These are phyloP conservation scores for Penicillium palitans DNA, from an alignment of 2,329 filamentous ascomycete species.

Conservation along the genomic window DNA sequence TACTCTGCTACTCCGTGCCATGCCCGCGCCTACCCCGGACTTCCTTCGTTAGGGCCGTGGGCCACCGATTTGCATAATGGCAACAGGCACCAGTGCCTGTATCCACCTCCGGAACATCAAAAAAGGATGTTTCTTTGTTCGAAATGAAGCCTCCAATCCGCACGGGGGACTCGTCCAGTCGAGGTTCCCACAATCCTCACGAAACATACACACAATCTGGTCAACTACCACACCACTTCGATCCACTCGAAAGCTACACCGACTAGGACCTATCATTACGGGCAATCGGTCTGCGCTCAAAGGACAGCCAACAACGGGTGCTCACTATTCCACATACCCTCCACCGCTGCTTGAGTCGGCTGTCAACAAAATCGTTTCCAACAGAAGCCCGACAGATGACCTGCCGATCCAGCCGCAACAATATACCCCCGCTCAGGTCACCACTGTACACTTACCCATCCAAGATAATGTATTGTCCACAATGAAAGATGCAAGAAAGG, in stretches of 20 bases:
- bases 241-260: neutral
- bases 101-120: conserved; percentile 8
- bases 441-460: neutral
- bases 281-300: neutral
- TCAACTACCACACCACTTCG: neutral
- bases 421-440: neutral
- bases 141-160: neutral
- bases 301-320: neutral
- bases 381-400: neutral
- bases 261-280: neutral
- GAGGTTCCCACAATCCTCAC: conserved; percentile 1
- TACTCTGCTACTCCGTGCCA: neutral
- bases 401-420: neutral
- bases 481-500: neutral
- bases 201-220: conserved; percentile 4
- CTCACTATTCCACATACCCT: neutral
- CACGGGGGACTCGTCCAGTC: neutral
- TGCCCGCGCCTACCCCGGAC: neutral
- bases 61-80: conserved; percentile 12
- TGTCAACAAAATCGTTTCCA: neutral
- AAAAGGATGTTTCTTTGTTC: neutral
- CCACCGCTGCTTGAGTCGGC: neutral
- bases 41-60: neutral
- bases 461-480: neutral
- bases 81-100: conserved; percentile 10